Evolutionary conservation across 2,329 filamentous ascomycete genomes (phyloP), one percentile per base, ranked within the genome.

Genomic region (Fusarium paranaense): DNA sequence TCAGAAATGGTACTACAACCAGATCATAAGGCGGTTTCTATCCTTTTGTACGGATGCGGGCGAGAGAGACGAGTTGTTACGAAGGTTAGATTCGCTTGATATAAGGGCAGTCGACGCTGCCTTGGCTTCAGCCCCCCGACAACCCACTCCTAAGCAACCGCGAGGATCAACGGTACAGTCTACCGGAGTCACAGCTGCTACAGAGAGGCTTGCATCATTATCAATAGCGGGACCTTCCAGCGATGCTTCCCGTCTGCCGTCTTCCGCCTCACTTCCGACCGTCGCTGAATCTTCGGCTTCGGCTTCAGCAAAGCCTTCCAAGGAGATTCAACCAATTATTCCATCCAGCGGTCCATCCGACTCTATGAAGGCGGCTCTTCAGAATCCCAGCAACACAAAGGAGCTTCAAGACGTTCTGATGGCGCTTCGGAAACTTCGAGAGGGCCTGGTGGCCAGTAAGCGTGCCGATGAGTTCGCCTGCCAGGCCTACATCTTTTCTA

Each of bases 401-500:
- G 91, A 93, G 73, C 88, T 98, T 33, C 89, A 92, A 3, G 90
- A 90, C 22, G 91, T 98, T 62, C 87, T 98, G 63, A 90, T 94
- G 78, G 94, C 96, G 4, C 92, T 98, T 80, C 92, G 97, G 71
- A 98, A 98, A 82, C 90, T 99, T 35, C 91, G 97, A 66, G 97
- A 99, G 85, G 95, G 93, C 27, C 92, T 98, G 57, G 90, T 97
- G 4, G 94, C 94, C 14, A 92, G 93, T 10, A 90, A 91, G 62
- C 91, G 95, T 22, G 86, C 88, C 38, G 94, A 98, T 80, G 87
- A 90, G 62, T 99, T 99, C 82, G 92, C 96, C 1, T 91, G 93
- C n/a, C 92, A 95, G 76, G 94, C 92, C 18, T 98, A 98, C 83
- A 91, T 97, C 71, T 98, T 98, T 86, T 95, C 94, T 78, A 94